Conservation (phyloP, 805 yeast genomes). For the Barnettozyma pratensis region DNA sequence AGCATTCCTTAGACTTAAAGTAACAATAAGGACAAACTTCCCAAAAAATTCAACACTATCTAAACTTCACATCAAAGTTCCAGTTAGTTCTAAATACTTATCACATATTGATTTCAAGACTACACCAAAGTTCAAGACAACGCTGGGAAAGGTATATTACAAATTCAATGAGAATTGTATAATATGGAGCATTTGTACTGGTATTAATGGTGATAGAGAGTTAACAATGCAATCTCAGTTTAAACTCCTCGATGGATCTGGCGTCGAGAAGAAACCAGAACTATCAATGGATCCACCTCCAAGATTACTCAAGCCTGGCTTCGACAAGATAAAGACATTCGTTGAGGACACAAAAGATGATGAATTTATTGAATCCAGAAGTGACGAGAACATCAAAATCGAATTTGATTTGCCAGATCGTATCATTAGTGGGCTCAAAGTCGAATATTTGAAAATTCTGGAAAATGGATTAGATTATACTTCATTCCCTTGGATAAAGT, state of each 20-base stretch:
- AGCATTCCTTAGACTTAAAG: slow-evolving; percentile 4
- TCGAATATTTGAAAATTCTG: slow-evolving; percentile 60
- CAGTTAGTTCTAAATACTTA: slow-evolving; percentile 43
- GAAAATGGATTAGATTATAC: slow-evolving; percentile 55
- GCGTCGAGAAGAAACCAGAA: neutral
- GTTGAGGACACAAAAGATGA: slow-evolving; percentile 9
- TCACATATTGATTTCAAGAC: slow-evolving; percentile 36
- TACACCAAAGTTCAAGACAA: slow-evolving; percentile 64
- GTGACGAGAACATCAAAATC: slow-evolving; percentile 35
- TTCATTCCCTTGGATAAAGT: slow-evolving; percentile 77
- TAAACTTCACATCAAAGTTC: slow-evolving; percentile 54
- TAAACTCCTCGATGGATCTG: slow-evolving; percentile 21
- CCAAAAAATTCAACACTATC: slow-evolving; percentile 59
- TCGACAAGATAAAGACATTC: slow-evolving; percentile 17
- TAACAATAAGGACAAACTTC: slow-evolving; percentile 49
- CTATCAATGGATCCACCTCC: slow-evolving; percentile 27
- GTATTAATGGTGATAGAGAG: slow-evolving; percentile 52
- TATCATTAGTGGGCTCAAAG: slow-evolving; percentile 60
- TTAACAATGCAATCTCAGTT: slow-evolving; percentile 56
- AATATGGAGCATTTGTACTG: slow-evolving; percentile 63
- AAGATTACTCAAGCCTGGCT: slow-evolving; percentile 15
- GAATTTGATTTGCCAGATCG: slow-evolving; percentile 61
- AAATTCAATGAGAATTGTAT: slow-evolving; percentile 65
- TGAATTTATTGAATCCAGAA: neutral
- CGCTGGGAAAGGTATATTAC: slow-evolving; percentile 65